Conservation (phyloP, 2,329 filamentous ascomycete species). For the Cryphonectria naterciae region DNA sequence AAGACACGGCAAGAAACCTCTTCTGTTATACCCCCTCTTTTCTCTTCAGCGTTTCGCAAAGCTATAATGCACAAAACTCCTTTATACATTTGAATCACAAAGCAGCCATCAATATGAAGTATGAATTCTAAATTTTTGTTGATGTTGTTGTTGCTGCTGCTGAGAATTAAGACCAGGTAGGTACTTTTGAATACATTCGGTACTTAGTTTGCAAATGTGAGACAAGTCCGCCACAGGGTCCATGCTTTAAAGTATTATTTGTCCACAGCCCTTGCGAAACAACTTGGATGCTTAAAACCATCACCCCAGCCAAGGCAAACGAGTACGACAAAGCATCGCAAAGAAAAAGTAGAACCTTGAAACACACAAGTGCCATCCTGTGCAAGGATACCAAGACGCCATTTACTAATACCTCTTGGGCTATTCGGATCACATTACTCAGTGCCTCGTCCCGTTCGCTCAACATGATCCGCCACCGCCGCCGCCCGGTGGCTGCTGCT, state of each 20-base stretch:
- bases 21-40: neutral
- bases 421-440: neutral
- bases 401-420: neutral
- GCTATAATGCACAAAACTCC: neutral
- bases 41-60: neutral
- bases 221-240: neutral
- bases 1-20: neutral
- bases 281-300: neutral
- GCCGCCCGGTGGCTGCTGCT: slow-evolving; percentile 23
- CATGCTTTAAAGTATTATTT: too few relatives aligned
- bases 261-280: neutral
- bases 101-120: neutral
- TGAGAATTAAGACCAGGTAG: neutral
- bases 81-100: neutral
- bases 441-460: slow-evolving; percentile 17
- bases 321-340: neutral
- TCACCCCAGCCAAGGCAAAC: neutral
- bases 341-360: too few relatives aligned
- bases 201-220: neutral
- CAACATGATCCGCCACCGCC: slow-evolving; percentile 33
- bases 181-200: neutral
- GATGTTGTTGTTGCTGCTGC: neutral
- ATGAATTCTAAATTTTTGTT: neutral
- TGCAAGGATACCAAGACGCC: slow-evolving; percentile 4
- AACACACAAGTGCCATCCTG: neutral